These are phyloP conservation scores for Corynespora cassiicola DNA, from an alignment of 2,329 filamentous ascomycete species.

Conservation along the genomic window DNA sequence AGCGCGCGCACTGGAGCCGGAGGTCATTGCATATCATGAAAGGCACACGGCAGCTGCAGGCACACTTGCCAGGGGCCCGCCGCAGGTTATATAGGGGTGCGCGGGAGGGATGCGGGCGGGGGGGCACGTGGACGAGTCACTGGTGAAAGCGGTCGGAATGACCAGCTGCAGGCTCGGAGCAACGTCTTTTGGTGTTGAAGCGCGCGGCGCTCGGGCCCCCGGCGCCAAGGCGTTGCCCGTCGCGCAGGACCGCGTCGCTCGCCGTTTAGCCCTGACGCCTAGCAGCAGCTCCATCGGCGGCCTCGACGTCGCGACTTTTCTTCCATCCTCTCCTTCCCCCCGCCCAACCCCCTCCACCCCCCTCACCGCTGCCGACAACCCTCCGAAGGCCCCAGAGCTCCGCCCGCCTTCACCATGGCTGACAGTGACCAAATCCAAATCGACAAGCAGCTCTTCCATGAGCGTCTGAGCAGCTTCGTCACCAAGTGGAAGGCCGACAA, in stretches of 20 bases:
- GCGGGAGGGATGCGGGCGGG: constrained; percentile 1
- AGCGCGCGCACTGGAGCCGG: constrained; percentile 41
- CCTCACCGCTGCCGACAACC: constrained; percentile 22
- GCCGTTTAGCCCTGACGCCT: too few species aligned
- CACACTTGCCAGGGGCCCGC: constrained; percentile 22
- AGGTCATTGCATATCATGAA: constrained; percentile 44
- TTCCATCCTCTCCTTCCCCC: constrained; percentile 19
- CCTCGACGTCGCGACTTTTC: constrained; percentile 31
- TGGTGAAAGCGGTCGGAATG: constrained; percentile 8
- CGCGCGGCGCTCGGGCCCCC: constrained; percentile 7
- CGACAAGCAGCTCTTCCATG: constrained; percentile 91
- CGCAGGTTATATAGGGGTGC: too few species aligned
- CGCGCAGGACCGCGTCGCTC: too few species aligned
- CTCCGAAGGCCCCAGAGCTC: constrained; percentile 20
- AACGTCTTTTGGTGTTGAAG: too few species aligned
- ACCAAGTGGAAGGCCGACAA: constrained; percentile 97
- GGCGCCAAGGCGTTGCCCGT: constrained; percentile 2
- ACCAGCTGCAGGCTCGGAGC: too few species aligned
- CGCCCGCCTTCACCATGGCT: constrained; percentile 58
- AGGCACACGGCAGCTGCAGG: constrained; percentile 19
- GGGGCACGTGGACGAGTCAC: constrained; percentile 13
- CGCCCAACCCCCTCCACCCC: constrained; percentile 16
- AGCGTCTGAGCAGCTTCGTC: constrained; percentile 85
- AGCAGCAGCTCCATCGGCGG: constrained; percentile 12
- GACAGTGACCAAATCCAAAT: constrained; percentile 89